Base-by-base conservation (phyloP, 1,284 basidiomycete species). In the Gymnopus androsaceus region DNA sequence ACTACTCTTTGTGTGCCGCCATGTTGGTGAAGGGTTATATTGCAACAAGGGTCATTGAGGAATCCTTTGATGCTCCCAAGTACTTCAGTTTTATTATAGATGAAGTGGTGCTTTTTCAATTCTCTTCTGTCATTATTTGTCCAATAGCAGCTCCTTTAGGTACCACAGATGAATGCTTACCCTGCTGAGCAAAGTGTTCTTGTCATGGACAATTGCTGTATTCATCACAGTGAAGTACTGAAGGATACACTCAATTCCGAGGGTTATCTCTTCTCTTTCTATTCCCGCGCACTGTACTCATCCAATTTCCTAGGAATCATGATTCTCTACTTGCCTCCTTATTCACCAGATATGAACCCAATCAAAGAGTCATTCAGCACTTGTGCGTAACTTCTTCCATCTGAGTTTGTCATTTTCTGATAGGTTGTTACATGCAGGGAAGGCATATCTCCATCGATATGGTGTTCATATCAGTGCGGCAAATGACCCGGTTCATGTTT, bases 321-420 rank as follows among this genome's bases (percentile, higher is more conserved):
- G 44, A 21, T 55, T 11, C 17, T 55, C 4, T 55, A 55, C 38
- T 33, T 55, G 3, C 53, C 53, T n/a, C 53, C 45, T 27, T 55
- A 55, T 33, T 55, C 33, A 11, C 53, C 53, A 9, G 42, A 55
- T 19, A 21, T 55, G 11, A 55, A 55, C 25, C 45, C 44, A 37
- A 48, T 48, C 17, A 40, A 55, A 30, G 53, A 55, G 53, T 55
- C 23, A 27, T 55, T 55, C 30, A 36, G 30, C 15, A 25, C n/a
- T n/a, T n/a, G n/a, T n/a, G n/a, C n/a, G n/a, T n/a, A n/a, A n/a
- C n/a, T n/a, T n/a, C n/a, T n/a, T n/a, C n/a, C n/a, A n/a, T n/a
- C n/a, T n/a, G n/a, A n/a, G n/a, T n/a, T n/a, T n/a, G n/a, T n/a
- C n/a, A n/a, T n/a, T n/a, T n/a, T n/a, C n/a, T n/a, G n/a, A n/a